These are phyloP conservation scores for Tuber brumale DNA, from an alignment of 495 filamentous ascomycete genomes.

Conservation along the genomic window DNA sequence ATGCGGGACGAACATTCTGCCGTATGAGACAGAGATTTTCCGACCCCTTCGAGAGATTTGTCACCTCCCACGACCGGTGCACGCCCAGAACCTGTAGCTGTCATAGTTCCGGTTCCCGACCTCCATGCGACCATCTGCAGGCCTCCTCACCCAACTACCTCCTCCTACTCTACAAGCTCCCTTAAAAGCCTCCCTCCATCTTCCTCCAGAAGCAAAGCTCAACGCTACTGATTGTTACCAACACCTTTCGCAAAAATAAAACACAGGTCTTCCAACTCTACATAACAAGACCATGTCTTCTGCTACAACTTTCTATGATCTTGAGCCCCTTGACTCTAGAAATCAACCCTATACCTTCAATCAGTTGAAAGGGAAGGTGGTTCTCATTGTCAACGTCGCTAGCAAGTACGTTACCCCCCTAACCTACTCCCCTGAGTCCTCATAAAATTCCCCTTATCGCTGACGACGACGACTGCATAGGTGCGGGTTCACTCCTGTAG, in stretches of 20 bases:
- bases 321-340: constrained; percentile 63
- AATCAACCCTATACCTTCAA: constrained; percentile 63
- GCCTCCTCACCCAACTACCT: background rate
- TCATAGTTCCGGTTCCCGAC: background rate
- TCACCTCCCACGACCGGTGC: background rate
- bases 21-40: background rate
- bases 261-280: background rate
- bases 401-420: constrained; percentile 56
- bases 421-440: background rate
- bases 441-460: background rate
- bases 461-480: constrained; percentile 18
- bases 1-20: background rate
- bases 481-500: constrained; percentile 82
- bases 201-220: background rate
- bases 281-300: constrained; percentile 55
- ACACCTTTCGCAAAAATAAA: background rate
- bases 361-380: constrained; percentile 75
- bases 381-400: constrained; percentile 96
- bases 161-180: background rate
- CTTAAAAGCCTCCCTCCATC: background rate
- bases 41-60: background rate
- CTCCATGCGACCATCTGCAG: background rate
- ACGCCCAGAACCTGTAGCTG: background rate
- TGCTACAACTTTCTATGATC: constrained; percentile 84
- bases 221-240: background rate